Evolutionary conservation across 2,329 filamentous ascomycete species (phyloP), one percentile per base, ranked within the genome.

Genomic region (Pestalotiopsis sp.): DNA sequence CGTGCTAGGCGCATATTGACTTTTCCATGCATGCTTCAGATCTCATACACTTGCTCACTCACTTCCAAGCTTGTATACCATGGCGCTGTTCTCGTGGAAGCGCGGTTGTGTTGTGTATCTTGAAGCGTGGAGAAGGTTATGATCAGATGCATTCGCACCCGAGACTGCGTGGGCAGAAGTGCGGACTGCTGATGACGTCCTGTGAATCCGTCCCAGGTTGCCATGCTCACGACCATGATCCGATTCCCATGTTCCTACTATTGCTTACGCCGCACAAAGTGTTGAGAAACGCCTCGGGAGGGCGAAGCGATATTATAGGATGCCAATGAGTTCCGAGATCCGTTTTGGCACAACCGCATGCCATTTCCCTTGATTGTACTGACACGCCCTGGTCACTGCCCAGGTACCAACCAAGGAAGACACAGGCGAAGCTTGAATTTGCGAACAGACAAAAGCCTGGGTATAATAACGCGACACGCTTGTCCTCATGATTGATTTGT

Each of bases 221-320:
- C 31, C 31, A 36, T 14, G 23, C 14, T 20, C 45, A 52, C 45
- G 45, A 52, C 39, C 59, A 62, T 62, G 39, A 65, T 31, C 39
- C 39, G 41, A 36, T 38, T 23, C 12, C 20, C 62, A 49, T 14
- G 57, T 36, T 27, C 14, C 25, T 61, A 36, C 31, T 61, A 14
- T 23, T 61, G 39, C 20, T 45, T 52, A 49, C 62, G 62, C 20
- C 62, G 23, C 62, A 45, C n/a, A 65, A 36, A 63, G 61, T 61
- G 14, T 41, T 59, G 57, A 13, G n/a, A 9, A 57, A 13, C 57
- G 57, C 57, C 23, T 36, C 27, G 57, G 11, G 23, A 59, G 57
- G 57, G 57, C 57, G 57, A 59, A 62, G 59, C 59, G 59, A 62
- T 27, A 36, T 39, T 27, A 20, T 39, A 62, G 59, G 59, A 62